Evolutionary conservation across 164 flowering plant species (phyloP).

Genomic region (Aristolochia californica): DNA sequence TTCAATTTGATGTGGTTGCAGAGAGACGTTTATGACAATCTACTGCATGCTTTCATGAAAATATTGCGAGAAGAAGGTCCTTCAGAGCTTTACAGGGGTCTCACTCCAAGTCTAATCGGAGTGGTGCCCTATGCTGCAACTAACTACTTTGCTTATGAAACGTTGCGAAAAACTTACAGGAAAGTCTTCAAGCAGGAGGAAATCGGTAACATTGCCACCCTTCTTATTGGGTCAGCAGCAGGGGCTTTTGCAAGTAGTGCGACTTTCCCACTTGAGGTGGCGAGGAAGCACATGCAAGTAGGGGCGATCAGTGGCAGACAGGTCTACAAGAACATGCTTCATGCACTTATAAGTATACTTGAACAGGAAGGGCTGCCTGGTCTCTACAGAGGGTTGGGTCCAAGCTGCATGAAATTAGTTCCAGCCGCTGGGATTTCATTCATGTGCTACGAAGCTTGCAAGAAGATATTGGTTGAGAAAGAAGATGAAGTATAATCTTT

Average conservation of each 20-base stretch:
- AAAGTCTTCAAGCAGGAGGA: conserved; percentile 32
- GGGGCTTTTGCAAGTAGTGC: conserved; percentile 73
- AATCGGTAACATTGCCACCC: conserved; percentile 58
- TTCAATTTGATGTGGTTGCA: conserved; percentile 16
- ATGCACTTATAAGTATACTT: conserved; percentile 49
- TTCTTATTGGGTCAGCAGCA: conserved; percentile 69
- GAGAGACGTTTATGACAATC: conserved; percentile 64
- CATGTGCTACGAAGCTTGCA: conserved; percentile 89
- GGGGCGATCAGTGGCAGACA: conserved; percentile 62
- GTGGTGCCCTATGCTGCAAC: conserved; percentile 94
- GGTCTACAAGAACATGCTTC: conserved; percentile 52
- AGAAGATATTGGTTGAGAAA: conserved; percentile 53
- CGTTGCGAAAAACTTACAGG: conserved; percentile 53
- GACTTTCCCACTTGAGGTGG: conserved; percentile 82
- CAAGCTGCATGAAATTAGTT: conserved; percentile 72
- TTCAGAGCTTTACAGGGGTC: conserved; percentile 84
- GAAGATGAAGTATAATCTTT: conserved; percentile 27
- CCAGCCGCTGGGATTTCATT: conserved; percentile 88
- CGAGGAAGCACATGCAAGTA: conserved; percentile 79
- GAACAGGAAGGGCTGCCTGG: conserved; percentile 59
- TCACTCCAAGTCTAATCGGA: conserved; percentile 85
- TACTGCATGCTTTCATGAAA: conserved; percentile 76
- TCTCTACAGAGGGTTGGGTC: conserved; percentile 62
- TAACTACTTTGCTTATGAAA: conserved; percentile 85
- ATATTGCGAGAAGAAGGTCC: conserved; percentile 72